Conservation (phyloP, 2,329 filamentous ascomycete genomes). For the Xylariales sp. region DNA sequence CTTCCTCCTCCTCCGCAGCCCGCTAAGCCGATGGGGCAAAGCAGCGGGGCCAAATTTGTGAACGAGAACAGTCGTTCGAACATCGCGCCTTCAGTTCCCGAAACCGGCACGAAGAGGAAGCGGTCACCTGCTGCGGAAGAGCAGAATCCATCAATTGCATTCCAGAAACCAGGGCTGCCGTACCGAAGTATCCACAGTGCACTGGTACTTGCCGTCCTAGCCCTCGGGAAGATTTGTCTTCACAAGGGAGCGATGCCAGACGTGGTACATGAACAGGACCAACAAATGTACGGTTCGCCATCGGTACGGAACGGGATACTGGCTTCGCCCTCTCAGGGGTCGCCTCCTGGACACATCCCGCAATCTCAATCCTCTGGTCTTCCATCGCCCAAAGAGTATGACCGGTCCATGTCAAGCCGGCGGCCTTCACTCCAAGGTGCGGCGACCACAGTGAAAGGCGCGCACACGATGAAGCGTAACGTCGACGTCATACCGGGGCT, state of each 20-base stretch:
- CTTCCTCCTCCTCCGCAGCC: conserved; percentile 35
- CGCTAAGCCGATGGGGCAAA: conserved; percentile 17
- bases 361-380: conserved; percentile 46
- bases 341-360: conserved; percentile 42
- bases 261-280: conserved; percentile 47
- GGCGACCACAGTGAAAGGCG: conserved; percentile 21
- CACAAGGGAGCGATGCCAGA: conserved; percentile 52
- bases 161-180: conserved; percentile 43
- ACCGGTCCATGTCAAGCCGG: conserved; percentile 40
- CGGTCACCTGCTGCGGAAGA: conserved; percentile 39
- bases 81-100: conserved; percentile 5
- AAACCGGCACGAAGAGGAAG: conserved; percentile 47
- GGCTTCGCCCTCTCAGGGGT: conserved; percentile 50
- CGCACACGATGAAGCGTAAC: conserved; percentile 47
- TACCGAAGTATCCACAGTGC: conserved; percentile 72
- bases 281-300: conserved; percentile 31
- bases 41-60: conserved; percentile 25
- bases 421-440: conserved; percentile 47
- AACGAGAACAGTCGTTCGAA: conserved; percentile 12
- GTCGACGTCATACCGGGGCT: conserved; percentile 84
- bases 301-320: conserved; percentile 46
- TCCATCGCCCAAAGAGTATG: conserved; percentile 48
- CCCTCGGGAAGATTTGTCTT: conserved; percentile 77
- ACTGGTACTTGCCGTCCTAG: conserved; percentile 75
- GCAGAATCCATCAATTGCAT: conserved; percentile 22